phyloP scores from a whole-genome alignment of 768 basidiomycete species.

The Suillus luteus region DNA sequence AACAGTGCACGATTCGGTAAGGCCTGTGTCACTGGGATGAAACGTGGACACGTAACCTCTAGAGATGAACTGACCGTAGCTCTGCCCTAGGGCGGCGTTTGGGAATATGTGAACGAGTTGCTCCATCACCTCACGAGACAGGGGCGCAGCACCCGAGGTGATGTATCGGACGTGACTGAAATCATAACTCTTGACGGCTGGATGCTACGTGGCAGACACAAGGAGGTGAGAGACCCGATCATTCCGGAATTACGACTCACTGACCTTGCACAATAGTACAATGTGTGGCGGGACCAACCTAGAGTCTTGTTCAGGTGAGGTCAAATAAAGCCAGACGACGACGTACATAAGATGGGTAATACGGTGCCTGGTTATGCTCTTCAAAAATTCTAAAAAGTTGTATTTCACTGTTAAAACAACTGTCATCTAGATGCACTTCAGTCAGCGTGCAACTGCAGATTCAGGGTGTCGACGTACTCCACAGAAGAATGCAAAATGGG shows the following conservation, averaged over 20 bases:
- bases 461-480: constrained; percentile 42
- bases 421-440: constrained; percentile 44
- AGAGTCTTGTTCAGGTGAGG: not conserved
- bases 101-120: constrained; percentile 50
- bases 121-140: constrained; percentile 51
- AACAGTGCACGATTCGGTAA: constrained; percentile 64
- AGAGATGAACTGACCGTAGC: constrained; percentile 47
- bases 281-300: constrained; percentile 52
- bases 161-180: constrained; percentile 40
- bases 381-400: constrained; percentile 45
- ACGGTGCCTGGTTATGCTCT: constrained; percentile 45
- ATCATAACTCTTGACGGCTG: constrained; percentile 42
- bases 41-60: not conserved
- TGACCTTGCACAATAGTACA: constrained; percentile 51
- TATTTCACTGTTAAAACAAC: constrained; percentile 50
- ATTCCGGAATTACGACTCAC: not conserved
- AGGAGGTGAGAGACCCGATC: constrained; percentile 3
- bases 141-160: constrained; percentile 58
- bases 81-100: constrained; percentile 55
- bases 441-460: not conserved
- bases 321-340: not conserved
- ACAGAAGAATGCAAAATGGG: constrained; percentile 58
- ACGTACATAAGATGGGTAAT: constrained; percentile 47
- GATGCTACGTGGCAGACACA: constrained; percentile 30
- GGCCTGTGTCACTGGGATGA: constrained; percentile 38